Evolutionary conservation across 192 early-diverging fungal species (phyloP).

Genomic region (Neocallimastix lanati): DNA sequence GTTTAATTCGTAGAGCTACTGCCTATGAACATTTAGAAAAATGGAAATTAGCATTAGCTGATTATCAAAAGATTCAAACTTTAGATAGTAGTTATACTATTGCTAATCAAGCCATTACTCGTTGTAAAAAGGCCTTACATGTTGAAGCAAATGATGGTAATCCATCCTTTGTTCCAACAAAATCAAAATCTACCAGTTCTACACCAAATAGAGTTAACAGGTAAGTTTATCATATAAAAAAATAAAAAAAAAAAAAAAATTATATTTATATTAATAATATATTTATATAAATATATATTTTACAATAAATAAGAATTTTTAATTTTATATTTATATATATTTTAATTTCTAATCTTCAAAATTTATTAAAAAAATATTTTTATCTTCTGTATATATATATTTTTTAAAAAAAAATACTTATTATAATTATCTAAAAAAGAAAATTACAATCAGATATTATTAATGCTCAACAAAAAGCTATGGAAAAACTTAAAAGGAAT

Average conservation of each 20-base stretch:
- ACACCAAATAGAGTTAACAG: background rate
- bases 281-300: no score
- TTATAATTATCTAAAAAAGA: background rate
- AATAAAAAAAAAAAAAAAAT: no score
- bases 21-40: conserved; percentile 71
- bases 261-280: no score
- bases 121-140: conserved; percentile 28
- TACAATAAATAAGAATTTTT: no score
- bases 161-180: conserved; percentile 1
- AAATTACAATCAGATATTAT: background rate
- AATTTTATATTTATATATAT: no score
- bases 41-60: conserved; percentile 42
- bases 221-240: no score
- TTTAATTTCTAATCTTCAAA: no score
- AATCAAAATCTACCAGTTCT: background rate
- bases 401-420: background rate
- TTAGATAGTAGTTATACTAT: conserved; percentile 12
- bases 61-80: conserved; percentile 16
- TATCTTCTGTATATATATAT: no score
- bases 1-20: conserved; percentile 51
- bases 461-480: conserved; percentile 8
- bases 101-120: conserved; percentile 26
- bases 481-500: conserved; percentile 23
- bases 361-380: no score
- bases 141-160: conserved; percentile 4